These are phyloP conservation scores for Trypanosoma cruzi DNA, from an alignment of 208 protist genomes.

Conservation along the genomic window DNA sequence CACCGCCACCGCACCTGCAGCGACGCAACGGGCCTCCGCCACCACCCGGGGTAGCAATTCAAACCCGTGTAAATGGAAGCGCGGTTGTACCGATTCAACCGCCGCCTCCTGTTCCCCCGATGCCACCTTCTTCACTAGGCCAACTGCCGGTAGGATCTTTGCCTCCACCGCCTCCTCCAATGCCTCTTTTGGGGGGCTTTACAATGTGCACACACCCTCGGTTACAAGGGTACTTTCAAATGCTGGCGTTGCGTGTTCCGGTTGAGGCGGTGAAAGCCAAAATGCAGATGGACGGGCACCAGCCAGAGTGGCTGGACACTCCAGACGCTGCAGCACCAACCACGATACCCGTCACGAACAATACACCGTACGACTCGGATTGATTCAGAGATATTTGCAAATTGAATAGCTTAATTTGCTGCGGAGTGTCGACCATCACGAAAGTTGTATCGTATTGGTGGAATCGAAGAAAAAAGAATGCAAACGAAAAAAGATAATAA, in stretches of 20 bases:
- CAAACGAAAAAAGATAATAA: neutral
- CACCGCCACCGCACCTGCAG: conserved; percentile 14
- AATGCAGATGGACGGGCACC: conserved; percentile 60
- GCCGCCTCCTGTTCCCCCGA: conserved; percentile 13
- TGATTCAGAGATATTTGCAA: conserved; percentile 4
- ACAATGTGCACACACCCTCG: conserved; percentile 51
- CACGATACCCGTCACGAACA: conserved; percentile 28
- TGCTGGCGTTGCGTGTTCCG: conserved; percentile 57
- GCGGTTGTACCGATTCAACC: neutral
- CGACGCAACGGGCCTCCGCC: conserved; percentile 18
- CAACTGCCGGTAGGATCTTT: conserved; percentile 21
- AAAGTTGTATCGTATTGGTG: neutral
- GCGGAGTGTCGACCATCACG: neutral
- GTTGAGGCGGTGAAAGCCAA: conserved; percentile 45
- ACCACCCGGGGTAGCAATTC: conserved; percentile 14
- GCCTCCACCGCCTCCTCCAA: conserved; percentile 31
- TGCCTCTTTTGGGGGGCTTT: conserved; percentile 41
- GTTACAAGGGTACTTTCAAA: conserved; percentile 67
- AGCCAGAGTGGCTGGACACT: conserved; percentile 62
- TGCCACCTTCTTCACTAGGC: conserved; percentile 10
- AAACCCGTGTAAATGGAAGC: neutral
- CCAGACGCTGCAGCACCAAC: conserved; percentile 52
- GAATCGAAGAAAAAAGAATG: neutral
- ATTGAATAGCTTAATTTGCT: neutral
- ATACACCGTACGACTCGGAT: conserved; percentile 52